Conservation (phyloP, 208 protist genomes). For the Leishmania turanica region DNA sequence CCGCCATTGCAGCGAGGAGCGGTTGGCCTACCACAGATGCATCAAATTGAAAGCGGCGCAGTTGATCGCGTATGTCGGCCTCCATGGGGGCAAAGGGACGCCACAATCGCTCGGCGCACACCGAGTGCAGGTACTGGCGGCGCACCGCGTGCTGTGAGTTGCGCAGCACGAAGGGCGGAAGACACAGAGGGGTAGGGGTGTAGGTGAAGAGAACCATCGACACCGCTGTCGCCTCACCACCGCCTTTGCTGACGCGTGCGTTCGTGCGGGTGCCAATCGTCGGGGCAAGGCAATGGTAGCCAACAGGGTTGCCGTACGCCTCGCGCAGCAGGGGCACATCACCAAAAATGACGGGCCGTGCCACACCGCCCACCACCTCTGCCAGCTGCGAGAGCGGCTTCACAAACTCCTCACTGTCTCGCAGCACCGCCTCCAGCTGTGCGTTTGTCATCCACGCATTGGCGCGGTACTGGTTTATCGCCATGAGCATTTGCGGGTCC, state of each 20-base stretch:
- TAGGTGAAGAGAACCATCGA: constrained; percentile 83
- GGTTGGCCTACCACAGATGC: constrained; percentile 40
- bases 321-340: constrained; percentile 78
- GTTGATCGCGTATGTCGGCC: constrained; percentile 67
- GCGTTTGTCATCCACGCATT: constrained; percentile 90
- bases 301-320: constrained; percentile 71
- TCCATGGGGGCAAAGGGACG: constrained; percentile 65
- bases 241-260: constrained; percentile 20
- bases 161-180: constrained; percentile 68
- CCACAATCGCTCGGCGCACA: constrained; percentile 46
- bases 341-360: constrained; percentile 71
- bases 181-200: constrained; percentile 39
- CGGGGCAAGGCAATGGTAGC: constrained; percentile 85
- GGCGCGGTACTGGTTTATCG: constrained; percentile 80
- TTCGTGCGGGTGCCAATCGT: constrained; percentile 80
- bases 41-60: constrained; percentile 80
- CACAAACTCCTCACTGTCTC: constrained; percentile 33
- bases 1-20: constrained; percentile 14
- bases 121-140: constrained; percentile 59
- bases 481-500: constrained; percentile 78
- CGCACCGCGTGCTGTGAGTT: constrained; percentile 72
- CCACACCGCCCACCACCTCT: constrained; percentile 70
- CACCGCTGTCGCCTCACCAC: constrained; percentile 38
- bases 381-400: constrained; percentile 43
- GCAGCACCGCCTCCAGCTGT: constrained; percentile 40